phyloP scores from a whole-genome alignment of 164 flowering plant genomes.

The Chimonanthus salicifolius region DNA sequence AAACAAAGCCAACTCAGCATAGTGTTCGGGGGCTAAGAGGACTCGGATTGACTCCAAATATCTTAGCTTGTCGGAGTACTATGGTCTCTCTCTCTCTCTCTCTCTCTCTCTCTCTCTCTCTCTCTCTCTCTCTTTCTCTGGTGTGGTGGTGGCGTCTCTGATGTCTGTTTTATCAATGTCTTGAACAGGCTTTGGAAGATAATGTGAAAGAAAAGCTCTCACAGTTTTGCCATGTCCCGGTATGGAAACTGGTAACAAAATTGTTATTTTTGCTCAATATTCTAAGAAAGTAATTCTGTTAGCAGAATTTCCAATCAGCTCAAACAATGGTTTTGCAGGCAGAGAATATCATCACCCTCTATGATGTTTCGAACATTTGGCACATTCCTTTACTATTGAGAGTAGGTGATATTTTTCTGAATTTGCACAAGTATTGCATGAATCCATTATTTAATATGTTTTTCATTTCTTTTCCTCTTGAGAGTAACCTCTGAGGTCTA shows the following conservation, averaged over 20 bases:
- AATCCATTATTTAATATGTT: neutral
- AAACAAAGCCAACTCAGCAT: slow-evolving; percentile 97
- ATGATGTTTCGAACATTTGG: slow-evolving; percentile 93
- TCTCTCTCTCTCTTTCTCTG: neutral
- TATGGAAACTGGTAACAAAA: slow-evolving; percentile 21
- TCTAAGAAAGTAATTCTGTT: neutral
- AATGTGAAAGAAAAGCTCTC: slow-evolving; percentile 77
- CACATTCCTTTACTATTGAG: slow-evolving; percentile 74
- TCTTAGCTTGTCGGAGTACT: slow-evolving; percentile 85
- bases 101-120: slow-evolving; percentile 8
- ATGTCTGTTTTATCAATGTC: slow-evolving; percentile 6
- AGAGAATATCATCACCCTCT: slow-evolving; percentile 61
- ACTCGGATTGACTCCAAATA: slow-evolving; percentile 70
- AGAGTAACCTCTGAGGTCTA: neutral
- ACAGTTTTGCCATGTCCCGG: slow-evolving; percentile 92
- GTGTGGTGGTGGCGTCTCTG: neutral
- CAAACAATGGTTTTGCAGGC: slow-evolving; percentile 31
- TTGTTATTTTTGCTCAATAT: neutral
- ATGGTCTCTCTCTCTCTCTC: slow-evolving; percentile 36
- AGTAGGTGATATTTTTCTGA: slow-evolving; percentile 37
- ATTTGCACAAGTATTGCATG: neutral
- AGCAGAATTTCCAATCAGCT: slow-evolving; percentile 14
- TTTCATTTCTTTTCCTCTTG: neutral
- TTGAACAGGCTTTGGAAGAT: slow-evolving; percentile 64
- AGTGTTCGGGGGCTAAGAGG: slow-evolving; percentile 85